Evolutionary conservation across 495 filamentous ascomycete species (phyloP).

Genomic region (Podospora bellae-mahoneyi): DNA sequence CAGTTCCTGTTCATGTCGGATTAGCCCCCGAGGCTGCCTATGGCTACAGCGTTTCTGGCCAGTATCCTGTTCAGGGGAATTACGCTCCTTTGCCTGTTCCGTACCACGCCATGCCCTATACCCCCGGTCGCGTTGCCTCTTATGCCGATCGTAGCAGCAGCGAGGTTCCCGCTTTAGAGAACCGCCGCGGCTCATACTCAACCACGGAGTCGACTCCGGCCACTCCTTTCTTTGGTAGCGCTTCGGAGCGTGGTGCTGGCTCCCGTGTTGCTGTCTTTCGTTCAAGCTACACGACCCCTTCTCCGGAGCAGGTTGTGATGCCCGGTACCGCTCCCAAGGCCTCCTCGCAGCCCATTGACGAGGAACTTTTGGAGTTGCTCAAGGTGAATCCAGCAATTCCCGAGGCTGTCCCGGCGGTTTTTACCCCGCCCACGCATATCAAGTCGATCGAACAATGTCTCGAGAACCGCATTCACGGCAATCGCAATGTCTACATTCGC

Average conservation of each 20-base stretch:
- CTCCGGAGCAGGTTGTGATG: constrained; percentile 56
- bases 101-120: constrained; percentile 46
- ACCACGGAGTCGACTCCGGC: constrained; percentile 65
- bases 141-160: constrained; percentile 42
- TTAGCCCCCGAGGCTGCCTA: constrained; percentile 30
- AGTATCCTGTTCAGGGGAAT: constrained; percentile 36
- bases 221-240: constrained; percentile 56
- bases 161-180: constrained; percentile 57
- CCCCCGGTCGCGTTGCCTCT: constrained; percentile 43
- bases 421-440: constrained; percentile 66
- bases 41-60: constrained; percentile 30
- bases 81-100: constrained; percentile 33
- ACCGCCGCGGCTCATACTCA: constrained; percentile 62
- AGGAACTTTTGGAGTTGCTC: constrained; percentile 67
- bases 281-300: constrained; percentile 60
- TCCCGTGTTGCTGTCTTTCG: constrained; percentile 55
- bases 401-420: constrained; percentile 81
- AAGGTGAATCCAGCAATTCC: constrained; percentile 78
- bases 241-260: constrained; percentile 50
- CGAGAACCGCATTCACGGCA: constrained; percentile 78
- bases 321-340: constrained; percentile 42
- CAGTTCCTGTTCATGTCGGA: constrained; percentile 33
- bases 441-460: constrained; percentile 86
- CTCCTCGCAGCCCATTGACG: constrained; percentile 49
- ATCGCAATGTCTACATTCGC: constrained; percentile 95